Conservation (phyloP, 2,329 filamentous ascomycete species). For the Madurella fahalii region DNA sequence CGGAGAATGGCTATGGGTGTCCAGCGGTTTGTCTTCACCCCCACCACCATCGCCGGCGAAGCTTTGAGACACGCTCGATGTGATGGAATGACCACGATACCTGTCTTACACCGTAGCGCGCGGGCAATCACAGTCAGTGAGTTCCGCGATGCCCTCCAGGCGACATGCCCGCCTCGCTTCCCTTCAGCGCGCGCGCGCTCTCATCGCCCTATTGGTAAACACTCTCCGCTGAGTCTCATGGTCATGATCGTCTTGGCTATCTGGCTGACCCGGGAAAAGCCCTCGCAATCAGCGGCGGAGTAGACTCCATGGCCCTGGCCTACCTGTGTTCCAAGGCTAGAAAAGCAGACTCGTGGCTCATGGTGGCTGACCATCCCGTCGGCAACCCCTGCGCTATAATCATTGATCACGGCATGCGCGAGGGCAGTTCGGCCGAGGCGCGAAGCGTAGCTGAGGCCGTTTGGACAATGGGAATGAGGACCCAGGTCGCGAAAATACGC, state of each 20-base stretch:
- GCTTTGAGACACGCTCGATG: slow-evolving; percentile 2
- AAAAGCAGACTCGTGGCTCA: slow-evolving; percentile 31
- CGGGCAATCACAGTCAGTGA: slow-evolving; percentile 38
- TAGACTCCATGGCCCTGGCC: slow-evolving; percentile 96
- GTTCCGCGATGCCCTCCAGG: slow-evolving; percentile 47
- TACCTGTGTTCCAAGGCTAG: slow-evolving; percentile 58
- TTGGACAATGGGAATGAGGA: slow-evolving; percentile 32
- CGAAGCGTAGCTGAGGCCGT: slow-evolving; percentile 39
- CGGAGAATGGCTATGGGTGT: not conserved
- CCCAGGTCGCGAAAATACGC: slow-evolving; percentile 24
- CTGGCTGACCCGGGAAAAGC: slow-evolving; percentile 39
- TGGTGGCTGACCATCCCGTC: slow-evolving; percentile 44
- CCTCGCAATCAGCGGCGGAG: slow-evolving; percentile 84
- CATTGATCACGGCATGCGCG: slow-evolving; percentile 55
- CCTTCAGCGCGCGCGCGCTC: slow-evolving; percentile 35
- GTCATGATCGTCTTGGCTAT: not conserved
- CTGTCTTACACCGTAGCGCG: slow-evolving; percentile 38
- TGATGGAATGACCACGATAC: slow-evolving; percentile 40
- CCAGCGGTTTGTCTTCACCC: not conserved
- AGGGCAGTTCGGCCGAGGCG: slow-evolving; percentile 51
- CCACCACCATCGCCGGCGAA: not conserved
- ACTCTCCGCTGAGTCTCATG: not conserved
- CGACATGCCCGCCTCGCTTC: slow-evolving; percentile 48
- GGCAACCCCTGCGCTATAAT: slow-evolving; percentile 43
- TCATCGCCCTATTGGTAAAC: slow-evolving; percentile 42